These are phyloP conservation scores for Wallacemonas sp. DNA, from an alignment of 208 protist genomes.

Conservation along the genomic window DNA sequence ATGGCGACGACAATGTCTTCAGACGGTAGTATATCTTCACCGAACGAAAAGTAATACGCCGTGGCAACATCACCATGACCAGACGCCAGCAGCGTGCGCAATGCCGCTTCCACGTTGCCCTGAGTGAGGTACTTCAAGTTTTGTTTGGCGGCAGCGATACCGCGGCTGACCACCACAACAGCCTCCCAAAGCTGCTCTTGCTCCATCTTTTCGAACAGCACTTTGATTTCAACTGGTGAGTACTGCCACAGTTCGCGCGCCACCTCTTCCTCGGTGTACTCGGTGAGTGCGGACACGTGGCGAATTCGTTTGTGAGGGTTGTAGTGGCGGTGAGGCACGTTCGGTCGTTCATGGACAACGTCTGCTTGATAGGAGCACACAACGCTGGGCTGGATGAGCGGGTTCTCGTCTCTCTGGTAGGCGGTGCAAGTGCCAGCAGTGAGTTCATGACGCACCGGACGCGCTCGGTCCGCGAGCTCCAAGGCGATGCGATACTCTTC, in stretches of 20 bases:
- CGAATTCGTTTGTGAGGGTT: slow-evolving; percentile 36
- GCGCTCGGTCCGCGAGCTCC: slow-evolving; percentile 4
- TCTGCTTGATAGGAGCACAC: slow-evolving; percentile 17
- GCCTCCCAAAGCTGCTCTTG: slow-evolving; percentile 56
- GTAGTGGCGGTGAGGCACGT: slow-evolving; percentile 66
- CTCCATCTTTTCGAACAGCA: slow-evolving; percentile 57
- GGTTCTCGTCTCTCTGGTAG: not conserved
- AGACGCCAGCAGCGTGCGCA: slow-evolving; percentile 49
- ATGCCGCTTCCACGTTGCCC: slow-evolving; percentile 48
- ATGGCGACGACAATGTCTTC: slow-evolving; percentile 64
- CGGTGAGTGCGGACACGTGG: slow-evolving; percentile 32
- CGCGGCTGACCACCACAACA: slow-evolving; percentile 50
- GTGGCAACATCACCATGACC: slow-evolving; percentile 31
- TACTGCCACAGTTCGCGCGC: slow-evolving; percentile 22
- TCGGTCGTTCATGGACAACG: slow-evolving; percentile 31
- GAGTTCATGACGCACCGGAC: not conserved
- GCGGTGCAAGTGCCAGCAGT: not conserved
- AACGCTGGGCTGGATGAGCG: slow-evolving; percentile 28
- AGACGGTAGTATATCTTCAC: slow-evolving; percentile 54
- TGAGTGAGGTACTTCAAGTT: slow-evolving; percentile 48
- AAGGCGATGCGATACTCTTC: slow-evolving; percentile 19
- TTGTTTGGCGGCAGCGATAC: slow-evolving; percentile 29
- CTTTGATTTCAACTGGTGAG: slow-evolving; percentile 40
- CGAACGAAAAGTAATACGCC: slow-evolving; percentile 60
- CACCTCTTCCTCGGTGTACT: slow-evolving; percentile 36